phyloP scores from a whole-genome alignment of 2,329 filamentous ascomycete genomes.

The Eutypella sp. region DNA sequence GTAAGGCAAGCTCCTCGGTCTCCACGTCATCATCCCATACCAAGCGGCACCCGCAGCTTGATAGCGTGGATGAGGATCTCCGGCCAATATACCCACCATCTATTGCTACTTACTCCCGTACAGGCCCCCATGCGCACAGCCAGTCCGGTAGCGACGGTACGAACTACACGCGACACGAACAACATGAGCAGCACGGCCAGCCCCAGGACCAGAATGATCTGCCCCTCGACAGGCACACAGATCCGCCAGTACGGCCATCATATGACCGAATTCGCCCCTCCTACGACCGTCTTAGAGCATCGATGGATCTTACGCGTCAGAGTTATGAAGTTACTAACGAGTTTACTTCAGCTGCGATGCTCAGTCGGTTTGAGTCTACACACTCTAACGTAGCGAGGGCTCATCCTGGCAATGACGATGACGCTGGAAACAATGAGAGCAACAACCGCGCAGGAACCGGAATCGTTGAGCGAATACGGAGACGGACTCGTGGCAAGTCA shows the following conservation, averaged over 20 bases:
- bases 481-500: slow-evolving; percentile 29
- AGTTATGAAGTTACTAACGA: slow-evolving; percentile 87
- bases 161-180: slow-evolving; percentile 70
- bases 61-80: slow-evolving; percentile 76
- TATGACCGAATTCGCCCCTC: slow-evolving; percentile 71
- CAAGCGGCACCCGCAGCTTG: slow-evolving; percentile 52
- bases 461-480: slow-evolving; percentile 27
- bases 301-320: slow-evolving; percentile 77
- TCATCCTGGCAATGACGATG: neutral
- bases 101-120: slow-evolving; percentile 62
- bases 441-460: slow-evolving; percentile 14
- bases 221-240: slow-evolving; percentile 16
- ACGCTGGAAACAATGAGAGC: neutral
- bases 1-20: slow-evolving; percentile 32
- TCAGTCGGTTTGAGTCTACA: slow-evolving; percentile 77
- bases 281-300: slow-evolving; percentile 81
- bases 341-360: slow-evolving; percentile 82
- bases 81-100: slow-evolving; percentile 92
- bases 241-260: slow-evolving; percentile 42
- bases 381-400: slow-evolving; percentile 36
- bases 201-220: slow-evolving; percentile 17
- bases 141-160: slow-evolving; percentile 94
- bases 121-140: slow-evolving; percentile 72
- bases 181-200: slow-evolving; percentile 23
- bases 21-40: slow-evolving; percentile 45